Percentiles rank a stretch among this genome's conserved stretches.
Conservation (phyloP, 345 rosid genomes). For the Euphorbia peplus region DNA sequence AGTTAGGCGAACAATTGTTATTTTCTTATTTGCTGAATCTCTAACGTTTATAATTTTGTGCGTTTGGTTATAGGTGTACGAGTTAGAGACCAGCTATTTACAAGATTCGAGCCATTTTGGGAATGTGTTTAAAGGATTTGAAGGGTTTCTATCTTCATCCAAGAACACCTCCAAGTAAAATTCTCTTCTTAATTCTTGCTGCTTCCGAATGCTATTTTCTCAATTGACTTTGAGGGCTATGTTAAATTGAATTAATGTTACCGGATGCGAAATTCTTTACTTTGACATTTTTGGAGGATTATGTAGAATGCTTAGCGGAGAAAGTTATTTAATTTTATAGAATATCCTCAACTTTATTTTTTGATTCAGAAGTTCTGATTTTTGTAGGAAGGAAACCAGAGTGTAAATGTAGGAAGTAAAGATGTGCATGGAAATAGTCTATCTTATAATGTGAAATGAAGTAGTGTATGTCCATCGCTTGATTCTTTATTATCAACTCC, state of each 20-base stretch:
- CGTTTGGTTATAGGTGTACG: constrained; percentile 30
- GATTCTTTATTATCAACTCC: neutral
- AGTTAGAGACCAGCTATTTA: constrained; percentile 42
- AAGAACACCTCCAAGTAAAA: constrained; percentile 45
- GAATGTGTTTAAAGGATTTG: constrained; percentile 42
- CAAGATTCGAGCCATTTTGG: constrained; percentile 43
- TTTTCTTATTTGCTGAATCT: neutral
- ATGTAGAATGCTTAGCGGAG: neutral
- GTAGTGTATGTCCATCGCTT: neutral
- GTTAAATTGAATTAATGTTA: neutral
- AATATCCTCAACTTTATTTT: neutral
- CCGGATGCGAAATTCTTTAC: neutral
- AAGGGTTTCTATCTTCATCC: constrained; percentile 48
- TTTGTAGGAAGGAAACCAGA: neutral
- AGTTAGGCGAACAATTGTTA: neutral
- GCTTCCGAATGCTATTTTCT: neutral
- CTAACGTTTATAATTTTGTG: neutral
- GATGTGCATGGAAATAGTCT: neutral
- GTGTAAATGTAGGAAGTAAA: neutral
- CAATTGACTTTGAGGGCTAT: neutral
- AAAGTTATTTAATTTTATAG: neutral
- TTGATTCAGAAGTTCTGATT: neutral
- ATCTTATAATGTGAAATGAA: neutral
- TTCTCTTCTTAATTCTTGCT: neutral
- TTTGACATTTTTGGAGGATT: neutral